phyloP scores from a whole-genome alignment of 768 basidiomycete species.

The Amanita rimosa region DNA sequence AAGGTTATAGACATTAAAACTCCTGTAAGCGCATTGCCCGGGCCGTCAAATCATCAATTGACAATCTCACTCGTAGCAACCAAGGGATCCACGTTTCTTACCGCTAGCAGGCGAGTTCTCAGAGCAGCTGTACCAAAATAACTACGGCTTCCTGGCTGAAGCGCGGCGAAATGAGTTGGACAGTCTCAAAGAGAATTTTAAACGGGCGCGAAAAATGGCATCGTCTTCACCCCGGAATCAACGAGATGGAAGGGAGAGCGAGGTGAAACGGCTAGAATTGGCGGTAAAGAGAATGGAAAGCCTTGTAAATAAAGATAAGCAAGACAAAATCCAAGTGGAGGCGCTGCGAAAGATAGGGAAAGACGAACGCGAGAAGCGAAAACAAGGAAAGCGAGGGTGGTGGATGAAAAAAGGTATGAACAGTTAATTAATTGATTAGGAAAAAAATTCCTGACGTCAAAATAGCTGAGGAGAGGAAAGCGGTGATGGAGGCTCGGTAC shows the following conservation, averaged over 20 bases:
- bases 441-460: conserved; percentile 5
- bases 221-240: conserved; percentile 48
- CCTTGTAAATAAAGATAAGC: conserved; percentile 57
- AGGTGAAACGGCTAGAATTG: conserved; percentile 58
- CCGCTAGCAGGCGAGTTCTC: conserved; percentile 61
- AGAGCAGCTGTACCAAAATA: conserved; percentile 47
- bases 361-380: conserved; percentile 55
- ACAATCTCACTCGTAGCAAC: conserved; percentile 33
- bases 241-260: conserved; percentile 49
- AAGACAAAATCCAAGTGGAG: conserved; percentile 59
- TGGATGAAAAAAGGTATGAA: conserved; percentile 70
- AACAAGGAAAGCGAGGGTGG: conserved; percentile 75
- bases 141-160: conserved; percentile 67
- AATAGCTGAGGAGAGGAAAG: conserved; percentile 67
- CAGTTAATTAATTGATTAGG: conserved; percentile 2
- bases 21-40: conserved; percentile 33
- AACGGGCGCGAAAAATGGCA: conserved; percentile 56
- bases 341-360: conserved; percentile 44
- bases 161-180: conserved; percentile 54
- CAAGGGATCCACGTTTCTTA: conserved; percentile 83
- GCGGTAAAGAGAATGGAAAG: conserved; percentile 74
- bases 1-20: conserved; percentile 58
- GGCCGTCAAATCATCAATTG: conserved; percentile 2
- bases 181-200: conserved; percentile 53
- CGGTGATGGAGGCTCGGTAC: conserved; percentile 66